Conservation (phyloP, 164 flowering plant genomes). For the Warburgia ugandensis region DNA sequence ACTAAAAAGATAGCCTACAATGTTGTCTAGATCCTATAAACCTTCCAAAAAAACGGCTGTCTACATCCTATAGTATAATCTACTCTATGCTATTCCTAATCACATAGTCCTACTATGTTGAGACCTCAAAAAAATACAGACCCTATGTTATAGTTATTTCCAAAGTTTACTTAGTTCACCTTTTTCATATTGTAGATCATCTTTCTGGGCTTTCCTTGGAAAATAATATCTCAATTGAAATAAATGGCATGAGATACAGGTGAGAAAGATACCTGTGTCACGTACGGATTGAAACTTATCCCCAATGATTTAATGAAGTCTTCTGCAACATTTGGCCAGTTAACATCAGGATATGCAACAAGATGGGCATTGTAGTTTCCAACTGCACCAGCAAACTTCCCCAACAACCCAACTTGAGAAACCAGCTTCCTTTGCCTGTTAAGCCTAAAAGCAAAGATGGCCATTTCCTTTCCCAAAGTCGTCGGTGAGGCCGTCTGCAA, state of each 20-base stretch:
- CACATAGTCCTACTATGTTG: no score
- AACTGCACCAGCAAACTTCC: slow-evolving; percentile 97
- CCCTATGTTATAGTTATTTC: no score
- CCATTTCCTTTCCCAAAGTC: slow-evolving; percentile 90
- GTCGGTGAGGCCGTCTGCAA: slow-evolving; percentile 91
- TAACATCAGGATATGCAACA: slow-evolving; percentile 70
- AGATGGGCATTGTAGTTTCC: slow-evolving; percentile 96
- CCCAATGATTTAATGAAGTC: slow-evolving; percentile 87
- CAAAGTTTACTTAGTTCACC: no score
- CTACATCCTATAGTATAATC: no score
- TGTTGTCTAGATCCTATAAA: no score
- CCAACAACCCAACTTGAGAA: slow-evolving; percentile 54
- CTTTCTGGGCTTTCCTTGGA: no score
- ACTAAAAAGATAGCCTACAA: no score
- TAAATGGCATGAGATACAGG: neutral
- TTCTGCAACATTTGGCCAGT: slow-evolving; percentile 77
- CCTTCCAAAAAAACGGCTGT: no score
- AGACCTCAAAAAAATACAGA: no score
- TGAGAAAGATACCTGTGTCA: slow-evolving; percentile 60
- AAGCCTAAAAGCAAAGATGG: slow-evolving; percentile 68
- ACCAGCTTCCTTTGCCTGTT: slow-evolving; percentile 46
- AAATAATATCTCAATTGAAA: neutral
- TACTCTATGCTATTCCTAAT: no score
- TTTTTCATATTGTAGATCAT: no score
- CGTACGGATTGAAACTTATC: slow-evolving; percentile 76